Conservation (phyloP, 2,329 filamentous ascomycete genomes). For the Tricladium varicosporioides region DNA sequence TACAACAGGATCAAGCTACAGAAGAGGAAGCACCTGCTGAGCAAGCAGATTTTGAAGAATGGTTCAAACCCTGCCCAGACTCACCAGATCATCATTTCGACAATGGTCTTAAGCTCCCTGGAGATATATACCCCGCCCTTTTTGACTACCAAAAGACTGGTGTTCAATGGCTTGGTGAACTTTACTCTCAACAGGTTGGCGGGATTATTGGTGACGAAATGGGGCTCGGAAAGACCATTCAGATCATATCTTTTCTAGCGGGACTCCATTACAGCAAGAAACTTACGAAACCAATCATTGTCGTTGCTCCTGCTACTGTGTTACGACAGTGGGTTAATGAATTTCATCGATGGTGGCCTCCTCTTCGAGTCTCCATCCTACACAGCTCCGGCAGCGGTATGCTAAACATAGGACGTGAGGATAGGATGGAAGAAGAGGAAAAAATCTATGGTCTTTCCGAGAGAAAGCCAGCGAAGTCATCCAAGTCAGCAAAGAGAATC, state of each 20-base stretch:
- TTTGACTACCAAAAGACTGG: conserved; percentile 98
- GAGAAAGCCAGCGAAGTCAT: conserved; percentile 49
- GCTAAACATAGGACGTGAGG: conserved; percentile 74
- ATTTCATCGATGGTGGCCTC: conserved; percentile 99
- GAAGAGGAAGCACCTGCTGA: conserved; percentile 44
- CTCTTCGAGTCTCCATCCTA: conserved; percentile 90
- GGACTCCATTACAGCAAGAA: conserved; percentile 89
- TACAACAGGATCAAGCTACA: conserved; percentile 36
- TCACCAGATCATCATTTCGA: conserved; percentile 73
- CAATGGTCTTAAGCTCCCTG: conserved; percentile 74
- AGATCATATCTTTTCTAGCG: conserved; percentile 66
- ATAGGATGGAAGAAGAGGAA: conserved; percentile 53
- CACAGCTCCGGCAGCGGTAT: conserved; percentile 96
- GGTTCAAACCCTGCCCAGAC: conserved; percentile 83
- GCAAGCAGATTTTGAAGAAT: conserved; percentile 57
- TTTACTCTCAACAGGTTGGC: conserved; percentile 85
- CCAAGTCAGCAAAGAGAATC: conserved; percentile 73
- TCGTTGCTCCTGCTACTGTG: conserved; percentile 91
- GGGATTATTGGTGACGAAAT: conserved; percentile 98
- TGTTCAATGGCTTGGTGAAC: conserved; percentile 92
- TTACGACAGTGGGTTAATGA: conserved; percentile 98
- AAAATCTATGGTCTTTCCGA: conserved; percentile 43
- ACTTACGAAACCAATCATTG: conserved; percentile 79
- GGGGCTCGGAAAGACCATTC: conserved; percentile 95
- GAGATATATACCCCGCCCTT: conserved; percentile 86